Conservation (phyloP, 2,329 filamentous ascomycete species). For the Anthostomella pinea region DNA sequence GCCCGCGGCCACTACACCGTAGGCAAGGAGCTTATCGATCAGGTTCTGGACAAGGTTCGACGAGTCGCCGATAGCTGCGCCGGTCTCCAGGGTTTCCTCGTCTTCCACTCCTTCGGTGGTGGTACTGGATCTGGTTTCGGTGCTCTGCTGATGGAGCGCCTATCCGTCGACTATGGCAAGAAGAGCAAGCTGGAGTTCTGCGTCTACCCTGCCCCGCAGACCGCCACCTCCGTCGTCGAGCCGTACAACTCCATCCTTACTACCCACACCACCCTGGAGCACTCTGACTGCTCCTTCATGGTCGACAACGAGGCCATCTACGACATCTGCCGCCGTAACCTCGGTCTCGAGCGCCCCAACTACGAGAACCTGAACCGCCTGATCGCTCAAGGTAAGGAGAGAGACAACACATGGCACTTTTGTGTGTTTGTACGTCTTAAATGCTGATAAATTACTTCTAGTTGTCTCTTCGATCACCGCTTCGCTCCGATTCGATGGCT, state of each 20-base stretch:
- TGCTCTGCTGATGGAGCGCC: conserved; percentile 96
- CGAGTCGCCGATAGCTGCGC: conserved; percentile 97
- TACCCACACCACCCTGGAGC: conserved; percentile 97
- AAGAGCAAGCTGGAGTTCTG: conserved; percentile 99
- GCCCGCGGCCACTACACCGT: conserved; percentile 99
- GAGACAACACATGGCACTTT: conserved; percentile 11
- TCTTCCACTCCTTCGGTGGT: conserved; percentile 99
- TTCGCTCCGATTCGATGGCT: conserved; percentile 96
- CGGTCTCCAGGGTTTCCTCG: conserved; percentile 97
- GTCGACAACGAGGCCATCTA: conserved; percentile 99
- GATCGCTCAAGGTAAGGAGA: conserved; percentile 81
- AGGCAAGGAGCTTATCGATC: conserved; percentile 98
- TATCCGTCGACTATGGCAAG: conserved; percentile 99
- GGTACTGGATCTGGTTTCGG: conserved; percentile 98
- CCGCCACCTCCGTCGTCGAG: conserved; percentile 96
- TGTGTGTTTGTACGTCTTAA: conserved; percentile 2
- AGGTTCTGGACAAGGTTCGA: conserved; percentile 96
- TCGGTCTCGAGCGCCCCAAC: conserved; percentile 95
- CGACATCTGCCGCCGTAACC: conserved; percentile 97
- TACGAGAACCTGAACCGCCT: conserved; percentile 99
- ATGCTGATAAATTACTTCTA: conserved; percentile 38
- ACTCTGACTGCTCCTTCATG: conserved; percentile 99
- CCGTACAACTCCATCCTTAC: conserved; percentile 99
- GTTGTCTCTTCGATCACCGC: conserved; percentile 98
- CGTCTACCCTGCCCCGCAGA: conserved; percentile 96